phyloP scores from a whole-genome alignment of 352 stramenopile species.

The Phytophthora sp. region DNA sequence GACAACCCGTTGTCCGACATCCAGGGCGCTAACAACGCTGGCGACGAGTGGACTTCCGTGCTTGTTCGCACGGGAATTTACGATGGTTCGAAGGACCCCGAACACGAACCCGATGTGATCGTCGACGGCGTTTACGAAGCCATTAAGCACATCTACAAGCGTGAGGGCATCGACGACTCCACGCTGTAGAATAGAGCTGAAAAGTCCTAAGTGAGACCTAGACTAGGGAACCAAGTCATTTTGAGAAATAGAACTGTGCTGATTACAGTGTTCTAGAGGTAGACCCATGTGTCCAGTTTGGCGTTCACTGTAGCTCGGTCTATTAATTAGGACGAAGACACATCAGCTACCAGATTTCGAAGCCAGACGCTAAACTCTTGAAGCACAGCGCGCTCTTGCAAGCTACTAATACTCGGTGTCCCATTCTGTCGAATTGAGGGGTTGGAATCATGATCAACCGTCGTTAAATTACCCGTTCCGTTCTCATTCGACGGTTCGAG shows the following conservation, averaged over 20 bases:
- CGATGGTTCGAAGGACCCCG: slow-evolving; percentile 59
- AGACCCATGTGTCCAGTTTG: too few species aligned
- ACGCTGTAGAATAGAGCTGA: slow-evolving; percentile 35
- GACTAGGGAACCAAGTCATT: neutral
- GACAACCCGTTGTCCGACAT: slow-evolving; percentile 91
- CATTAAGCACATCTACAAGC: slow-evolving; percentile 77
- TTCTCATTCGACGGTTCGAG: slow-evolving; percentile 17
- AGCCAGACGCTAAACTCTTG: slow-evolving; percentile 85
- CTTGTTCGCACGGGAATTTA: slow-evolving; percentile 90
- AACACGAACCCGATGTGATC: slow-evolving; percentile 71
- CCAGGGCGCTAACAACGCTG: slow-evolving; percentile 86
- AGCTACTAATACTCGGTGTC: slow-evolving; percentile 29
- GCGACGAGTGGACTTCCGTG: slow-evolving; percentile 82
- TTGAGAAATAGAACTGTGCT: slow-evolving; percentile 33
- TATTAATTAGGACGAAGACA: slow-evolving; percentile 20
- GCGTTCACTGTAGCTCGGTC: too few species aligned
- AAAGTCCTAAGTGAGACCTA: neutral
- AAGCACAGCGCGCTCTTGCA: slow-evolving; percentile 80
- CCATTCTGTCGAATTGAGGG: slow-evolving; percentile 6
- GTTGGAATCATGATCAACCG: slow-evolving; percentile 5
- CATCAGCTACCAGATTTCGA: slow-evolving; percentile 49
- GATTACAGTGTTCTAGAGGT: neutral
- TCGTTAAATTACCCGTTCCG: neutral
- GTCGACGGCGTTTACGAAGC: slow-evolving; percentile 76
- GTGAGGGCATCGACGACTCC: slow-evolving; percentile 53